Evolutionary conservation across 1,139 yeast genomes (phyloP).

Genomic region (Arxiozyma heterogenica): DNA sequence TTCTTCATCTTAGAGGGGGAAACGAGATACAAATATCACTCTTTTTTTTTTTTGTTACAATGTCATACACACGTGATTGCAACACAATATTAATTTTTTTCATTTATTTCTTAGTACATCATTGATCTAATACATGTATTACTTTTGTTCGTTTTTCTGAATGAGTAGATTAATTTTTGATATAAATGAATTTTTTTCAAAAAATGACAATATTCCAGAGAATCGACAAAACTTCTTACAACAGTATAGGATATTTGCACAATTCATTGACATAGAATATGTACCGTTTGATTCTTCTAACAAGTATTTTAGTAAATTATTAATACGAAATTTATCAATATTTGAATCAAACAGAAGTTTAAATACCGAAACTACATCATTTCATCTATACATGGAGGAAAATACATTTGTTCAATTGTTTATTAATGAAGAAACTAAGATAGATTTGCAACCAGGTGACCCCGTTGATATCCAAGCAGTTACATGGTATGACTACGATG

Average conservation of each 20-base stretch:
- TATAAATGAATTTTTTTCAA: conserved; percentile 5
- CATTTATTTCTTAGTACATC: background rate
- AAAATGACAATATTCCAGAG: background rate
- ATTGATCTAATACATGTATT: too few species aligned
- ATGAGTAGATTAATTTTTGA: conserved; percentile 11
- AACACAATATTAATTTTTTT: too few species aligned
- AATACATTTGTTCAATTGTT: conserved; percentile 1
- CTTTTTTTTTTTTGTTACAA: background rate
- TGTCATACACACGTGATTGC: too few species aligned
- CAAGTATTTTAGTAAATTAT: background rate
- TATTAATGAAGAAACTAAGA: conserved; percentile 1
- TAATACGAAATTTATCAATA: conserved; percentile 4
- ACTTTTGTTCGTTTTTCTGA: too few species aligned
- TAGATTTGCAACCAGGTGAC: conserved; percentile 9
- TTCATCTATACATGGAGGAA: conserved; percentile 4
- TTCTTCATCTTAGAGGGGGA: too few species aligned
- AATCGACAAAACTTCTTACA: background rate
- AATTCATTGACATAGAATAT: conserved; percentile 6
- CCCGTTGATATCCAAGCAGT: conserved; percentile 11
- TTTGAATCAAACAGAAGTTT: background rate
- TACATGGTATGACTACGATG: conserved; percentile 6
- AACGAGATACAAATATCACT: background rate
- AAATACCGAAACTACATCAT: background rate
- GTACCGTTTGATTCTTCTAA: background rate
- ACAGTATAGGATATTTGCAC: conserved; percentile 14